These are phyloP conservation scores for Rhizophlyctis rosea DNA, from an alignment of 192 early-diverging fungal species.

Conservation along the genomic window DNA sequence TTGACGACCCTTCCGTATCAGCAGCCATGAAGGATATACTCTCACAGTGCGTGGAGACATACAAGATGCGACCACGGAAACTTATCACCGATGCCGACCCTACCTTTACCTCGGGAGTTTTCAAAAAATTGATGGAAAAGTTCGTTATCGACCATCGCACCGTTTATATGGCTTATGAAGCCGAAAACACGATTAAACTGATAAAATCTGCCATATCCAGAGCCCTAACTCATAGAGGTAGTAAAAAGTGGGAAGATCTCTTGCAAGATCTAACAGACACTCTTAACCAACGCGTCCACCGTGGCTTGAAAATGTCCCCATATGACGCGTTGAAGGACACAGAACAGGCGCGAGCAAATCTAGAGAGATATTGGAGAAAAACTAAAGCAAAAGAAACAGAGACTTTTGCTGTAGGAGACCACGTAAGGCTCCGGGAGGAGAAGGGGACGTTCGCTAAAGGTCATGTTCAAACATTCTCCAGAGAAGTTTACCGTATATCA, in stretches of 20 bases:
- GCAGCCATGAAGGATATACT: conserved; percentile 2
- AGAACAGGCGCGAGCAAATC: conserved; percentile 6
- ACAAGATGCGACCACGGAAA: conserved; percentile 5
- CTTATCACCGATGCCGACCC: conserved; percentile 12
- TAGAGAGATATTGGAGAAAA: conserved; percentile 8
- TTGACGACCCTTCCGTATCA: conserved; percentile 6
- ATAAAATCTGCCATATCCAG: conserved; percentile 9
- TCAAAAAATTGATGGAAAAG: conserved; percentile 5
- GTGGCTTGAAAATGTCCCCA: conserved; percentile 15
- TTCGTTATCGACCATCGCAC: conserved; percentile 10
- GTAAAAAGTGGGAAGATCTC: conserved; percentile 10
- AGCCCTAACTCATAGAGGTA: neutral
- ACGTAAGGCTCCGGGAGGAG: conserved; percentile 5
- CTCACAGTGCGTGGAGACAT: neutral
- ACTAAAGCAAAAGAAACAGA: conserved; percentile 6
- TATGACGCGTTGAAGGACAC: conserved; percentile 11
- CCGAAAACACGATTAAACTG: conserved; percentile 11
- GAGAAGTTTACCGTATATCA: conserved; percentile 6
- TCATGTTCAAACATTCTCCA: conserved; percentile 12
- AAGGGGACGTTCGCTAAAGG: conserved; percentile 3
- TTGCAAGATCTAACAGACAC: neutral
- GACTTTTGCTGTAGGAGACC: conserved; percentile 4
- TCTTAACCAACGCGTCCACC: conserved; percentile 11
- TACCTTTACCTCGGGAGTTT: conserved; percentile 5
- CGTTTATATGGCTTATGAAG: conserved; percentile 21